These are phyloP conservation scores for Cordia subcordata DNA, from an alignment of 257 asterid species.

Conservation along the genomic window DNA sequence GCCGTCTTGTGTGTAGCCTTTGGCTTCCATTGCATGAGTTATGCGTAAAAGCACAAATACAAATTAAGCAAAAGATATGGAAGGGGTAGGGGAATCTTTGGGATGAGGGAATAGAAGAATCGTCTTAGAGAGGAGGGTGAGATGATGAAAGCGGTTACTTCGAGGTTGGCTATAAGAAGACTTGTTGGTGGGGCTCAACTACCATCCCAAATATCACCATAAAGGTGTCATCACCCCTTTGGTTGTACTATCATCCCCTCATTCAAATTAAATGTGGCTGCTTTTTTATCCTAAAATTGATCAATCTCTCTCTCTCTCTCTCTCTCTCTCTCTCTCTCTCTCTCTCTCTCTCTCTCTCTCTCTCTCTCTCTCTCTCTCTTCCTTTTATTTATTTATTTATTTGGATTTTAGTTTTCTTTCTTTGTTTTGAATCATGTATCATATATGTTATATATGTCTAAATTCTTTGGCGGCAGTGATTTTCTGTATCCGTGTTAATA, in stretches of 20 bases:
- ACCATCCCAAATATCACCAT: not conserved
- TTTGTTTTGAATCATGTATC: too few species aligned
- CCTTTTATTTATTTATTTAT: too few species aligned
- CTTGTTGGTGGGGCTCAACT: not conserved
- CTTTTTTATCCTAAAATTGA: not conserved
- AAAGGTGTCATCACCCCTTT: not conserved
- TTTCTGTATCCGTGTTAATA: too few species aligned
- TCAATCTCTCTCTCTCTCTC: not conserved
- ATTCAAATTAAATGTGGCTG: not conserved
- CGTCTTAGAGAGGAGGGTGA: too few species aligned
- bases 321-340: too few species aligned
- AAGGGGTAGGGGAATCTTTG: not conserved
- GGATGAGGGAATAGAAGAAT: not conserved
- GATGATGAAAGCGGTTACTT: not conserved
- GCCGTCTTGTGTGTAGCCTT: constrained; percentile 70
- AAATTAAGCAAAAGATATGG: not conserved
- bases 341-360: too few species aligned
- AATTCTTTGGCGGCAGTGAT: too few species aligned
- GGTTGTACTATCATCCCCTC: not conserved
- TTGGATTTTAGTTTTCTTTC: too few species aligned
- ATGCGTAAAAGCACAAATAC: too few species aligned
- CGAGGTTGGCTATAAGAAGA: not conserved
- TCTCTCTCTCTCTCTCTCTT: too few species aligned
- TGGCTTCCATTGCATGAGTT: constrained; percentile 42
- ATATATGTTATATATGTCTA: too few species aligned